Base-by-base conservation (phyloP, 1,284 basidiomycete genomes). In the Ustilago vetiveriae region DNA sequence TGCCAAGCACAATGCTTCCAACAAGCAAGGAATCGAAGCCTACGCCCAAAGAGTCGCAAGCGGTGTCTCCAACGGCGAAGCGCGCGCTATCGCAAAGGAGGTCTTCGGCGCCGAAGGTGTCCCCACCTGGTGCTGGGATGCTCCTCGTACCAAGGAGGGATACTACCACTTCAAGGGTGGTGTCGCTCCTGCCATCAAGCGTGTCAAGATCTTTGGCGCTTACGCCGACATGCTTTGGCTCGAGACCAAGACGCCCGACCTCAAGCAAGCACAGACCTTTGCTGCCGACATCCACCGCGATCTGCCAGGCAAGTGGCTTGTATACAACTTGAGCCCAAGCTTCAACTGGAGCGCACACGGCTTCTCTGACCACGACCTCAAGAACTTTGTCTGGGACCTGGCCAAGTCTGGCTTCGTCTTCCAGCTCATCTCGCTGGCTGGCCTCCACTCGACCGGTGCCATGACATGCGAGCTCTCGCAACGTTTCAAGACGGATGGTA, bases 291-390 rank as follows among this genome's bases (percentile, higher is more conserved):
- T 95, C 72, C 86, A 90, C 58, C 86, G 87, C 67, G 86, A 86
- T 79, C 87, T 86, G 81, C 91, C 91, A 35, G 88, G 86, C 76
- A 92, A 92, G 76, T 85, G 88, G 89, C 88, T 96, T 74, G 92
- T 94, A n/a, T 96, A 95, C 82, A 96, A 95, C 82, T 84, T 95
- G 62, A 92, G 91, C 76, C 93, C 92, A 4, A 92, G 90, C 78
- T 96, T 96, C 86, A 94, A 95, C 83, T 96, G 93, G 93, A 85
- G 87, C 24, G 87, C 86, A 11, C 89, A 91, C 76, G 92, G 92
- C 16, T 94, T 91, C 83, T 87, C 86, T 41, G 89, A 89, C 88
- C 64, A 32, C 17, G 74, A 80, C 64, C 83, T 82, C 35, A 74
- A 79, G 57, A 75, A 72, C 72, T 82, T 81, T 62, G 70, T 82